Base-by-base conservation (phyloP, 441 rosid genomes). In the Jatropha multifida region DNA sequence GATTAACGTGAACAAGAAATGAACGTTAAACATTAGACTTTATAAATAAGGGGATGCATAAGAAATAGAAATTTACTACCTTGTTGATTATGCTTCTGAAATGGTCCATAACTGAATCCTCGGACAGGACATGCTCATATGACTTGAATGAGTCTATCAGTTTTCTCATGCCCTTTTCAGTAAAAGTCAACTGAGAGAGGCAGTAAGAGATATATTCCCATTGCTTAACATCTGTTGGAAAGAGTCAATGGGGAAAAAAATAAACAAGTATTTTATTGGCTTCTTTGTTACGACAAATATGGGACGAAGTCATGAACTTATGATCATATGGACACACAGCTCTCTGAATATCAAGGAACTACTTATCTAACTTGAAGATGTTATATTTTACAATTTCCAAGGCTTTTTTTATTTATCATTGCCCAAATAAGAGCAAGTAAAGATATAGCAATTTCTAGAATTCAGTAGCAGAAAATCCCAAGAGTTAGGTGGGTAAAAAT, bases 181-280 rank as follows among this genome's bases (percentile, higher is more conserved):
- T 94, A 84, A 94, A 96, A 51, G 96, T 72, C 77, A 96, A 88
- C 82, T 94, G 94, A 60, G 99, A 90, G 77, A 96, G 98, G 79
- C 98, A 96, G 78, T 94, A 96, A 77, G 96, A 92, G 77, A 94
- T 91, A 83, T 86, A 86, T 83, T 96, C 96, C 97, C 98, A 96
- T 78, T 91, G 98, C 78, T 83, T 88, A 76, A 83, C 76, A 88
- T 92, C 99, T 96, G 98, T 89, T 82, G 48, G 81, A 79, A 74
- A 64, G 66, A 76, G 23, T 62, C 48, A 44, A 42, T 5, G 9
- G 46, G 48, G 10, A 8, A 20, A 11, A 46, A 60, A 48, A 51
- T 62, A 71, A 63, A 4, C 61, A 42, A 61, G 20, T 52, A 73
- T 18, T 15, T 17, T 14, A 58, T 48, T 18, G 56, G 62, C 40